Evolutionary conservation across 139 green algal species (phyloP), one percentile per base, ranked within the genome.

Genomic region (Chlamydomonas asymmetrica): DNA sequence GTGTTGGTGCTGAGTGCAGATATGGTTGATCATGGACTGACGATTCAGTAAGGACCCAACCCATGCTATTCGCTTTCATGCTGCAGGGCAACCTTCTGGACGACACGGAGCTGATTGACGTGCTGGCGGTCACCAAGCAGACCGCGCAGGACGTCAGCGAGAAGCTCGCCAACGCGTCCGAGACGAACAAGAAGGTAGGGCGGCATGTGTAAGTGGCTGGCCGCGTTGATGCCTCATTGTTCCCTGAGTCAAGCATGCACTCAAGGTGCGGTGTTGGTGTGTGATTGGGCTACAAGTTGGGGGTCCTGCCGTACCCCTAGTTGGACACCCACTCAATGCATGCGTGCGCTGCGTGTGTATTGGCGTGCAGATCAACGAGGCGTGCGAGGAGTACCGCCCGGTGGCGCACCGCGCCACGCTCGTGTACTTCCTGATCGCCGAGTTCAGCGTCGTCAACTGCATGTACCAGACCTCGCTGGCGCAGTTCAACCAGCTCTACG

Each of bases 381-480:
- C 95, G 10, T 98, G 93, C 72, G 94, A 98, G 84, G 94, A 98
- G 90, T 98, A 97, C 87, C 85, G 93, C 18, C 89, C 91, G 25
- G 93, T 96, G 2, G 95, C 95, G 8, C 91, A 94, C 80, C 84
- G 95, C 49, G 95, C 94, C 37, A 93, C 88, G 25, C 86, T 98
- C 2, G 76, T 98, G 38, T 98, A 98, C 85, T 98, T 97, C 84
- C 81, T 98, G 29, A 94, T 98, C 71, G 91, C 92, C 48, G 92
- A 98, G 71, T 97, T 98, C 81, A 84, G 78, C 1, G 83, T 88
- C 8, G 93, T 98, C 63, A 98, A 98, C 88, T 93, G 89, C 86
- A 98, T 98, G 95, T 98, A 98, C 84, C 94, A 97, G 84, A 94
- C 91, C 8, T 93, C 89, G 3, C 84, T 97, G 77, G 71, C 79